Conservation (phyloP, 441 rosid genomes). For the Gossypium schwendimanii region DNA sequence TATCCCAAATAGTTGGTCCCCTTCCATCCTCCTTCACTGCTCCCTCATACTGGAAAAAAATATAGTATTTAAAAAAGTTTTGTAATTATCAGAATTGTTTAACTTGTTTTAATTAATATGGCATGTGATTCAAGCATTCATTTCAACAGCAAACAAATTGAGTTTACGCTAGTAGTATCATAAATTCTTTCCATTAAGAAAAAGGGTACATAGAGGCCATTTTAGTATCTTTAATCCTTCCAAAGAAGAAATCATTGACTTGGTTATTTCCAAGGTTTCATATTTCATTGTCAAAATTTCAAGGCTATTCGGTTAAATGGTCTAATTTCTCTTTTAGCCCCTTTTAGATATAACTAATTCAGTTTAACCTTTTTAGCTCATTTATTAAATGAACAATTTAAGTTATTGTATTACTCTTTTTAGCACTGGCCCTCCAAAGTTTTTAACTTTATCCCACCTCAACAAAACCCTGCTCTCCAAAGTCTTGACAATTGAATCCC, state of each 20-base stretch:
- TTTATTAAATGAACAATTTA: too few species aligned
- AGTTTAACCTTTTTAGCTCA: too few species aligned
- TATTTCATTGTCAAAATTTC: neutral
- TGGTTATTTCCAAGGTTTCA: neutral
- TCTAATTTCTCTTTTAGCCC: too few species aligned
- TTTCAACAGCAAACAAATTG: neutral
- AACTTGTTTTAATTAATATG: neutral
- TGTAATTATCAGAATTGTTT: neutral
- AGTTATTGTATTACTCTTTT: too few species aligned
- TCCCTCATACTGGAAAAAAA: slow-evolving; percentile 65
- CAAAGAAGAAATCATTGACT: neutral
- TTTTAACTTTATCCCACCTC: too few species aligned
- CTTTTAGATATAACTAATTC: too few species aligned
- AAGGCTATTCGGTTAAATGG: too few species aligned
- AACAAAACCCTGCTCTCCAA: too few species aligned
- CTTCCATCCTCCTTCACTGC: slow-evolving; percentile 88
- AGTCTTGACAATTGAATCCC: too few species aligned
- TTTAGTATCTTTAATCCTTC: neutral
- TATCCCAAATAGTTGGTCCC: slow-evolving; percentile 83
- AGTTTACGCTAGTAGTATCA: too few species aligned
- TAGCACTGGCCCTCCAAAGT: too few species aligned
- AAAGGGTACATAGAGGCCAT: neutral
- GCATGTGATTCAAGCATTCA: neutral
- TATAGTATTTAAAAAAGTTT: neutral
- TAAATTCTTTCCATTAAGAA: neutral